A percentile compares a stretch with the other conserved stretches of the same genome.
Conservation (phyloP, 768 basidiomycete genomes). For the Rubroboletus satanas region DNA sequence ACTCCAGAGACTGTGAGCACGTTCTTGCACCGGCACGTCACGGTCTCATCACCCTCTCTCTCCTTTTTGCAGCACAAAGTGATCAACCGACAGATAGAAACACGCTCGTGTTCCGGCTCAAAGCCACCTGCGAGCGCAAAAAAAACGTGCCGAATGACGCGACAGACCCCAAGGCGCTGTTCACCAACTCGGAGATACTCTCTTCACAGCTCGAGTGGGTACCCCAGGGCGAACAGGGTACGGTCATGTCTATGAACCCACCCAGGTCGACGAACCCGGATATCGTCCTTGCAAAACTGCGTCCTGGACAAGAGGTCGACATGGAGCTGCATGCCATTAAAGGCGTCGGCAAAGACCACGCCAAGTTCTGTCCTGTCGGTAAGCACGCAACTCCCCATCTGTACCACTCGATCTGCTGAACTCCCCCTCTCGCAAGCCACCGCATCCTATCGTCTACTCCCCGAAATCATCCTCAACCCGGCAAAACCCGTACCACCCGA, state of each 20-base stretch:
- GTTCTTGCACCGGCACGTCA: background rate
- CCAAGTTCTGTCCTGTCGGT: constrained; percentile 97
- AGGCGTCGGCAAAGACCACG: constrained; percentile 90
- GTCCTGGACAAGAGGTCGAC: constrained; percentile 85
- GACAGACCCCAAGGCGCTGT: constrained; percentile 60
- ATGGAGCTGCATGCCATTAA: constrained; percentile 90
- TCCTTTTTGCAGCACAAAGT: constrained; percentile 31
- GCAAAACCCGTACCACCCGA: constrained; percentile 71
- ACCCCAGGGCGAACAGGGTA: constrained; percentile 77
- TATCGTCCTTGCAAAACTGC: constrained; percentile 86
- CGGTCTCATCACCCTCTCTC: background rate
- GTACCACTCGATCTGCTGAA: background rate
- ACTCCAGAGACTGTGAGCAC: constrained; percentile 45
- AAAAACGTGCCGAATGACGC: constrained; percentile 49
- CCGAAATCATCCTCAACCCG: constrained; percentile 69
- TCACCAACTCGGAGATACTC: constrained; percentile 64
- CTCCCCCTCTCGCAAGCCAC: constrained; percentile 60
- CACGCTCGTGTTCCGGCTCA: constrained; percentile 83
- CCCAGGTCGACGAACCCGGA: constrained; percentile 73
- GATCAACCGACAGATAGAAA: constrained; percentile 81
- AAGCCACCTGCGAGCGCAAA: constrained; percentile 61
- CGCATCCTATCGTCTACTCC: constrained; percentile 91
- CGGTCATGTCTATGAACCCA: constrained; percentile 47
- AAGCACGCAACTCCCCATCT: constrained; percentile 19
- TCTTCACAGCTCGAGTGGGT: constrained; percentile 71